Conservation (phyloP, 2,329 filamentous ascomycete species). For the Blastomyces percursus region DNA sequence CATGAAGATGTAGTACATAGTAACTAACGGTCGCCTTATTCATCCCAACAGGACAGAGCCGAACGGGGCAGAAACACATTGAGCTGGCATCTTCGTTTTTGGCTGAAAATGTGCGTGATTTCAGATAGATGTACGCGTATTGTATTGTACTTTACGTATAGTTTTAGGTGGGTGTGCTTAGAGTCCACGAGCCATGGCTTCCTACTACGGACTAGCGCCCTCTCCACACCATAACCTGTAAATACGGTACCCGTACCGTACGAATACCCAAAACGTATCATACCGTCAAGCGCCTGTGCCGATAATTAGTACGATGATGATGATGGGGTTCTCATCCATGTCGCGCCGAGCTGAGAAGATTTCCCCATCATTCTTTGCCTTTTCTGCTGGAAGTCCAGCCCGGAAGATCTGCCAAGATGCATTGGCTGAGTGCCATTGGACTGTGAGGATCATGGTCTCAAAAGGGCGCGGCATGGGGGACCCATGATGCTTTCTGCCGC, state of each 20-base stretch:
- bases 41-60: too few species aligned
- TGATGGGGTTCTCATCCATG: not conserved
- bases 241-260: not conserved
- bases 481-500: not conserved
- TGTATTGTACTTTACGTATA: not conserved
- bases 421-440: not conserved
- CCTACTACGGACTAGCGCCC: too few species aligned
- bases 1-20: too few species aligned
- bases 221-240: too few species aligned
- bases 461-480: not conserved
- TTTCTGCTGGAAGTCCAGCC: not conserved
- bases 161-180: not conserved
- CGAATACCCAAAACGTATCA: not conserved
- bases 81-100: not conserved
- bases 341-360: not conserved
- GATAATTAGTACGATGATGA: not conserved
- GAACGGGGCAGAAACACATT: not conserved
- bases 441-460: not conserved
- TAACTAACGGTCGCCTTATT: too few species aligned
- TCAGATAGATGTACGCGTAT: not conserved
- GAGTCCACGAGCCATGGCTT: too few species aligned
- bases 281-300: not conserved
- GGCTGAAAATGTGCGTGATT: too few species aligned
- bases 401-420: not conserved
- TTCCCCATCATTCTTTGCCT: not conserved